These are phyloP conservation scores for Dipodascus albidus DNA, from an alignment of 805 yeast genomes.

Conservation along the genomic window DNA sequence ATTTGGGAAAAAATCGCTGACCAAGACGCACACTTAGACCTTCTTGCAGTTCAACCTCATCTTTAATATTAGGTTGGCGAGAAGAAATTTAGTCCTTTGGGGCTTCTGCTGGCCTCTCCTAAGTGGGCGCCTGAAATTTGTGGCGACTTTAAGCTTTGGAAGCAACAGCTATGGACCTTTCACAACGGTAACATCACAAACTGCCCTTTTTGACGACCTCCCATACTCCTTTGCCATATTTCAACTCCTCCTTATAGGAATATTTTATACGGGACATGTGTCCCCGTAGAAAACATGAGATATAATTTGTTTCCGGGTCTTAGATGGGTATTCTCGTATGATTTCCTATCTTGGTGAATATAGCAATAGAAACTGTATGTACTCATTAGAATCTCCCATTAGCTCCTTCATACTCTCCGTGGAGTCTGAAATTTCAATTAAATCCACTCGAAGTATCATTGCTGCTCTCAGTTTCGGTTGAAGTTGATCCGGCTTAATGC, in stretches of 20 bases:
- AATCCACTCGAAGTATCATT: no score
- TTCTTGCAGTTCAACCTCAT: no score
- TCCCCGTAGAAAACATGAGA: neutral
- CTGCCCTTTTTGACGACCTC: neutral
- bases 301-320: neutral
- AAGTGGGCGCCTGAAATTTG: no score
- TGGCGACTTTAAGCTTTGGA: neutral
- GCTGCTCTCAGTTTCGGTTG: no score
- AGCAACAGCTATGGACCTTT: neutral
- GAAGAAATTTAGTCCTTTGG: no score
- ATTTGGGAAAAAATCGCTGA: no score
- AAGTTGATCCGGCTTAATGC: no score
- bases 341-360: neutral
- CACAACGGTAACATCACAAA: neutral
- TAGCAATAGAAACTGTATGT: neutral
- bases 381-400: no score
- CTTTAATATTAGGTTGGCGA: no score
- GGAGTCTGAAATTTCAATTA: neutral
- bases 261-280: neutral
- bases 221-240: neutral
- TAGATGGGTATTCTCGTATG: neutral
- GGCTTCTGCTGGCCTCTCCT: no score
- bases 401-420: neutral
- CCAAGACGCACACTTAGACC: no score
- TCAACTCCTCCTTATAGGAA: neutral